Base-by-base conservation (phyloP, 371 early-diverging fungal species). In the Fennellomyces sp. region DNA sequence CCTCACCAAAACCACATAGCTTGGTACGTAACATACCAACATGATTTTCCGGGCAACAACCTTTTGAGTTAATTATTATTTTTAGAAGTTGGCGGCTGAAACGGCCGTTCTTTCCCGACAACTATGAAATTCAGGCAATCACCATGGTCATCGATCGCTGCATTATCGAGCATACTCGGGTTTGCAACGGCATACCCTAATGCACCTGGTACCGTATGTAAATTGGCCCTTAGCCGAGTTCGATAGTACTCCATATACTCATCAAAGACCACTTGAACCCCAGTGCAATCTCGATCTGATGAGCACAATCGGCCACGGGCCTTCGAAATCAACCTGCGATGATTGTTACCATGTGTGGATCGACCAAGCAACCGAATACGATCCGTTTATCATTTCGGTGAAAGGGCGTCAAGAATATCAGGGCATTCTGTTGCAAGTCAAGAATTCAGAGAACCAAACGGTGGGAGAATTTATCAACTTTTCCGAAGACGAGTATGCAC, bases 191-290 rank as follows among this genome's bases (percentile, higher is more conserved):
- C 69, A 10, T 72, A 76, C 56, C 70, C 80, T 6, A 70, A 76
- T 56, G 67, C 74, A 30, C 80, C 80, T 10, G 80, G 80, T 21
- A 76, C 80, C 26, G 80, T 73, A 72, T 69, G 73, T 69, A 31
- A 21, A 28, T 5, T 39, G 8, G 45, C 35, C 6, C 25, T 7
- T 33, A 2, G 12, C 17, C 26, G 23, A 33, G 3, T n/a, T 51
- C 10, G 33, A 13, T 39, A 47, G 15, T 8, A 42, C 27, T 19
- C 13, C 30, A 36, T n/a, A 13, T 7, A 8, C 30, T 30, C 10
- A 30, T 35, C 27, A 13, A 42, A 36, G 12, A 17, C 23, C 27
- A 28, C 36, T 6, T 26, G 17, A 27, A 21, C 23, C 27, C 27
- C 58, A 80, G 80, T 80, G 80, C 30, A 61, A 75, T 61, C 39